phyloP scores from a whole-genome alignment of 441 rosid species.

The Adansonia gregorii region DNA sequence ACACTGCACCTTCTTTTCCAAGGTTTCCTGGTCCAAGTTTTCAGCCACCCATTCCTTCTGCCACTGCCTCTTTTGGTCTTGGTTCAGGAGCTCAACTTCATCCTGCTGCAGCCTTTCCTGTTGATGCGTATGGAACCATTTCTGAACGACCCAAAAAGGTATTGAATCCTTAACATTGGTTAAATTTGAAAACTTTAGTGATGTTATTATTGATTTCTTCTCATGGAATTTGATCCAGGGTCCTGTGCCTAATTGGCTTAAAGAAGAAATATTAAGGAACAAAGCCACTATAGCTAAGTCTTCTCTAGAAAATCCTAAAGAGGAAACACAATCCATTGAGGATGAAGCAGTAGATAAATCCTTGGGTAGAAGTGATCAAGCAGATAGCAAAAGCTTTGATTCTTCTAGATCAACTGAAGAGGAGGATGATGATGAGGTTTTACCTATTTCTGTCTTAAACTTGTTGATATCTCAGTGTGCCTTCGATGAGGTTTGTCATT shows the following conservation, averaged over 20 bases:
- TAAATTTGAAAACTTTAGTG: constrained; percentile 23
- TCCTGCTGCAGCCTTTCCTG: constrained; percentile 62
- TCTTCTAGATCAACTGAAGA: constrained; percentile 80
- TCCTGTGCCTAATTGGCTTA: constrained; percentile 84
- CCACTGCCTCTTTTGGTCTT: constrained; percentile 56
- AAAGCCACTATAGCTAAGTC: constrained; percentile 50
- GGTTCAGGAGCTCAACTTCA: constrained; percentile 64
- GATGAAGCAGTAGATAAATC: constrained; percentile 65
- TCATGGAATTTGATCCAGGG: constrained; percentile 55
- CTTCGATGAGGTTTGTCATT: constrained; percentile 23
- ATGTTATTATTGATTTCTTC: constrained; percentile 32
- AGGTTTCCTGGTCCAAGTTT: constrained; percentile 65
- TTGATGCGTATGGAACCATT: constrained; percentile 68
- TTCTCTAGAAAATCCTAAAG: constrained; percentile 54
- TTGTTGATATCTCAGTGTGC: constrained; percentile 26
- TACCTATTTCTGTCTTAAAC: constrained; percentile 23
- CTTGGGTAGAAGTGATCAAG: constrained; percentile 53
- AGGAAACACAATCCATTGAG: constrained; percentile 58
- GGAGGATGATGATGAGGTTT: constrained; percentile 91
- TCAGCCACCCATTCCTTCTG: constrained; percentile 60
- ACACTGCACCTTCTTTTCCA: constrained; percentile 67
- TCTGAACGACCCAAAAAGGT: constrained; percentile 92
- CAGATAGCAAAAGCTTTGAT: constrained; percentile 69
- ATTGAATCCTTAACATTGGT: constrained; percentile 25
- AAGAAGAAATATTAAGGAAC: constrained; percentile 21